Conservation (phyloP, 1,284 basidiomycete genomes). For the Boletus chippewaensis region DNA sequence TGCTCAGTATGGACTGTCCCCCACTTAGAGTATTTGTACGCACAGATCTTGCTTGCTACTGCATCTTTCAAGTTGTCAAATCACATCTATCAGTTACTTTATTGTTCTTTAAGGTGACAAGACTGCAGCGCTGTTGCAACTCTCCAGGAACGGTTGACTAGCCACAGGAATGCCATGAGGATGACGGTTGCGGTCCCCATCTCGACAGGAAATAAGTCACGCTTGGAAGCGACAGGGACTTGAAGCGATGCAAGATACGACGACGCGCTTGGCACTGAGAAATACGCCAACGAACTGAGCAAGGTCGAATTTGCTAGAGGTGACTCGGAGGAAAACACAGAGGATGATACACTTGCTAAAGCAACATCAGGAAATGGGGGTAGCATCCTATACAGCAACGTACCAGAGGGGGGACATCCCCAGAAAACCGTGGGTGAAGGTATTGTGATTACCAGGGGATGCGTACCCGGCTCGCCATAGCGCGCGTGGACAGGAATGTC, state of each 20-base stretch:
- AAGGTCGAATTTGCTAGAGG: constrained; percentile 21
- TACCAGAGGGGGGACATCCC: constrained; percentile 26
- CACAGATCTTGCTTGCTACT: constrained; percentile 27
- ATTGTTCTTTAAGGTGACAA: constrained; percentile 25
- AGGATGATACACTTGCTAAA: constrained; percentile 8
- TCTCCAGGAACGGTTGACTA: constrained; percentile 19
- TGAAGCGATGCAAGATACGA: constrained; percentile 9
- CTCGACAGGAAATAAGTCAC: constrained; percentile 24
- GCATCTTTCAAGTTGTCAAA: constrained; percentile 11
- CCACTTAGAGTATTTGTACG: constrained; percentile 29
- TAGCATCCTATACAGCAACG: constrained; percentile 1
- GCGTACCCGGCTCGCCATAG: constrained; percentile 22
- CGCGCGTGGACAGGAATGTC: constrained; percentile 29
- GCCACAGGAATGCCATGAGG: constrained; percentile 26
- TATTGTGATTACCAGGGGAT: constrained; percentile 15
- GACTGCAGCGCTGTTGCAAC: constrained; percentile 18
- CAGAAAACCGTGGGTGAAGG: constrained; percentile 26
- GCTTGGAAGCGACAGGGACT: constrained; percentile 24
- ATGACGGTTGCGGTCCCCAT: constrained; percentile 22
- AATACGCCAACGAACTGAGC: constrained; percentile 17
- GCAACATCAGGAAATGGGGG: constrained; percentile 3
- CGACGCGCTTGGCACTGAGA: constrained; percentile 14
- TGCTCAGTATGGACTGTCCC: constrained; percentile 9
- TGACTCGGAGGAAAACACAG: constrained; percentile 9
- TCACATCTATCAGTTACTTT: constrained; percentile 2